Percentiles rank a stretch among this genome's conserved stretches.
phyloP scores from a whole-genome alignment of 2,329 filamentous ascomycete genomes.

The Bipolaris victoriae region DNA sequence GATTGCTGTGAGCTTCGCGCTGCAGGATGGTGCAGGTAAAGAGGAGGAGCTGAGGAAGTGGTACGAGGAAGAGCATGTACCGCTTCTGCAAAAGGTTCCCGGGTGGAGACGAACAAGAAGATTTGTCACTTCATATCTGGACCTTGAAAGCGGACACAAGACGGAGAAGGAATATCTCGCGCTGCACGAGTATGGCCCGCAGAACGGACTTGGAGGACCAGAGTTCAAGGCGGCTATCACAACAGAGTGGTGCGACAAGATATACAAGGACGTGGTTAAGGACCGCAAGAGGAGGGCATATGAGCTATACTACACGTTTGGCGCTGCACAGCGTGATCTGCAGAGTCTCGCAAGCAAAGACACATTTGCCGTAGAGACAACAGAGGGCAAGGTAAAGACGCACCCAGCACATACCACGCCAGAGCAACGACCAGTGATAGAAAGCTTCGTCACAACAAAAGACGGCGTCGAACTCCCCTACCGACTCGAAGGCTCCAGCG shows the following conservation, averaged over 20 bases:
- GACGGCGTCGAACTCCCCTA: constrained; percentile 76
- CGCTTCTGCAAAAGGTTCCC: constrained; percentile 73
- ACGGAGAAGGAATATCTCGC: constrained; percentile 63
- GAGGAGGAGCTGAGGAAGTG: constrained; percentile 67
- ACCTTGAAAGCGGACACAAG: constrained; percentile 44
- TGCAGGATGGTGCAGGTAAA: constrained; percentile 60
- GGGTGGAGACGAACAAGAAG: constrained; percentile 79
- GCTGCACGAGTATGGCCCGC: constrained; percentile 73
- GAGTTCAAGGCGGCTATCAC: constrained; percentile 68
- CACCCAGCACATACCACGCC: constrained; percentile 50
- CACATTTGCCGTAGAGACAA: constrained; percentile 56
- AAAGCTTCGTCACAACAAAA: constrained; percentile 70
- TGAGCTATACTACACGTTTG: constrained; percentile 79
- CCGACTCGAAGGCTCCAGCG: constrained; percentile 73
- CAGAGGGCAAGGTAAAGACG: constrained; percentile 64
- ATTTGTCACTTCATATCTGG: constrained; percentile 69
- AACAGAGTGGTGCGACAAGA: constrained; percentile 66
- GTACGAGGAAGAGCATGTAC: constrained; percentile 77
- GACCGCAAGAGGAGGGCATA: constrained; percentile 67
- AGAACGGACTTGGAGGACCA: constrained; percentile 69
- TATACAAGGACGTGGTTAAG: constrained; percentile 65
- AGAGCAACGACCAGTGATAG: constrained; percentile 58
- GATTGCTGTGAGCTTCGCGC: constrained; percentile 65
- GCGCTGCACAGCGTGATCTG: constrained; percentile 73
- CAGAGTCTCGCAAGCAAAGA: constrained; percentile 60